Conservation (phyloP, 1,284 basidiomycete species). For the Cystobasidium slooffiae region DNA sequence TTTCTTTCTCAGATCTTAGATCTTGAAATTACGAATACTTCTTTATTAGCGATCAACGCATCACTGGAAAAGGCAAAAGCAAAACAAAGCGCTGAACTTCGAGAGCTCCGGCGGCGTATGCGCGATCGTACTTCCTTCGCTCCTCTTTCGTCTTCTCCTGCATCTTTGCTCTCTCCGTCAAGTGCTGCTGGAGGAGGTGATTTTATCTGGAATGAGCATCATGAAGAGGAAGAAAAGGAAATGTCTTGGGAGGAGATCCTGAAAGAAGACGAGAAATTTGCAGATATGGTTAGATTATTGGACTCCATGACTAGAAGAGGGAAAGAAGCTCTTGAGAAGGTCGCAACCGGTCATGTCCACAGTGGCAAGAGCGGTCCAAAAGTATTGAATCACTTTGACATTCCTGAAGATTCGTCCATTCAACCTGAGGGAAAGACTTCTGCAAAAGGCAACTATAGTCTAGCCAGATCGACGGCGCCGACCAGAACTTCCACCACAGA, state of each 20-base stretch:
- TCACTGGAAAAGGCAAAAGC: slow-evolving; percentile 57
- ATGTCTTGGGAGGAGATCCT: slow-evolving; percentile 50
- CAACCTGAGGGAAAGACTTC: neutral
- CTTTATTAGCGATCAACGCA: slow-evolving; percentile 59
- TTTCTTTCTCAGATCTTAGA: slow-evolving; percentile 55
- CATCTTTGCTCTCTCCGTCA: slow-evolving; percentile 2
- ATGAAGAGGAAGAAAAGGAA: slow-evolving; percentile 44
- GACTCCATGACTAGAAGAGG: slow-evolving; percentile 48
- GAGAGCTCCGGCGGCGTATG: slow-evolving; percentile 51
- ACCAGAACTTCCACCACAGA: neutral
- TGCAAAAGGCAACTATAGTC: neutral
- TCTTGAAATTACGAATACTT: slow-evolving; percentile 59
- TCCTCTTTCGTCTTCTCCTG: slow-evolving; percentile 11
- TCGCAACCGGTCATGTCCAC: slow-evolving; percentile 5
- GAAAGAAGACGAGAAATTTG: slow-evolving; percentile 47
- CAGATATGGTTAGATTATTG: slow-evolving; percentile 45
- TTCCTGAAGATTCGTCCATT: neutral
- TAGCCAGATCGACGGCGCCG: neutral
- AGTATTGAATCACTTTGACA: slow-evolving; percentile 33
- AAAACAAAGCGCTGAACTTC: slow-evolving; percentile 57
- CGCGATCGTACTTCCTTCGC: slow-evolving; percentile 46
- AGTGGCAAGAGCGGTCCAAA: slow-evolving; percentile 18
- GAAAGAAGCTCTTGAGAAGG: slow-evolving; percentile 46
- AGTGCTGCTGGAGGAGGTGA: neutral
- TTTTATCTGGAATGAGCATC: slow-evolving; percentile 4